Percentiles rank a stretch among this genome's conserved stretches.
phyloP scores from a whole-genome alignment of 2,329 filamentous ascomycete species.

The Metarhizium rileyi region DNA sequence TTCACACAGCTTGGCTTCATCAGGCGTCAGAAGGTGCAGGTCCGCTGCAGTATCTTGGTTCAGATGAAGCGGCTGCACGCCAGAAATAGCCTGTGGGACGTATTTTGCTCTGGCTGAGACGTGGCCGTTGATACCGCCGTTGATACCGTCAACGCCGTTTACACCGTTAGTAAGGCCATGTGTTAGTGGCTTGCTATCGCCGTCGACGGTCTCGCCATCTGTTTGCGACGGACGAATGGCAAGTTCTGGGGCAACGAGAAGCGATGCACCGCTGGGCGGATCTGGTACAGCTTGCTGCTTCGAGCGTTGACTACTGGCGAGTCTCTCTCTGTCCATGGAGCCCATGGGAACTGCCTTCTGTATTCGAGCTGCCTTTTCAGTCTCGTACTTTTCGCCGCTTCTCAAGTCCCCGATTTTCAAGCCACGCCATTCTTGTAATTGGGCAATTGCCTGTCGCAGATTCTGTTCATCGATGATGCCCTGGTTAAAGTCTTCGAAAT shows the following conservation, averaged over 20 bases:
- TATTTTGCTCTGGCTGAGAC: slow-evolving; percentile 38
- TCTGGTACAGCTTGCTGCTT: slow-evolving; percentile 60
- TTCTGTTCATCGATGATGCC: slow-evolving; percentile 87
- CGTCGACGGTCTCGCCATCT: slow-evolving; percentile 32
- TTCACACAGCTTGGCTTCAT: slow-evolving; percentile 81
- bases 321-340: slow-evolving; percentile 70
- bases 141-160: slow-evolving; percentile 33
- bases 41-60: slow-evolving; percentile 71
- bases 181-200: slow-evolving; percentile 41
- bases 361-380: slow-evolving; percentile 69
- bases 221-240: slow-evolving; percentile 44
- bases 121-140: slow-evolving; percentile 29
- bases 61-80: slow-evolving; percentile 55
- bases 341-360: slow-evolving; percentile 64
- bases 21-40: slow-evolving; percentile 72
- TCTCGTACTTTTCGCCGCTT: slow-evolving; percentile 84
- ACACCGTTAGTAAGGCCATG: slow-evolving; percentile 39
- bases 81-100: slow-evolving; percentile 46
- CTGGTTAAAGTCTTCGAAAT: slow-evolving; percentile 79
- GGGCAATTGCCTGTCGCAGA: slow-evolving; percentile 75
- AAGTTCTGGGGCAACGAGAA: slow-evolving; percentile 71
- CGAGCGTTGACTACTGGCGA: slow-evolving; percentile 61
- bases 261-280: slow-evolving; percentile 62
- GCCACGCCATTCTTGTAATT: slow-evolving; percentile 88
- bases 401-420: slow-evolving; percentile 77